These are phyloP conservation scores for Fusarium robinianum DNA, from an alignment of 2,329 filamentous ascomycete genomes.

Conservation along the genomic window DNA sequence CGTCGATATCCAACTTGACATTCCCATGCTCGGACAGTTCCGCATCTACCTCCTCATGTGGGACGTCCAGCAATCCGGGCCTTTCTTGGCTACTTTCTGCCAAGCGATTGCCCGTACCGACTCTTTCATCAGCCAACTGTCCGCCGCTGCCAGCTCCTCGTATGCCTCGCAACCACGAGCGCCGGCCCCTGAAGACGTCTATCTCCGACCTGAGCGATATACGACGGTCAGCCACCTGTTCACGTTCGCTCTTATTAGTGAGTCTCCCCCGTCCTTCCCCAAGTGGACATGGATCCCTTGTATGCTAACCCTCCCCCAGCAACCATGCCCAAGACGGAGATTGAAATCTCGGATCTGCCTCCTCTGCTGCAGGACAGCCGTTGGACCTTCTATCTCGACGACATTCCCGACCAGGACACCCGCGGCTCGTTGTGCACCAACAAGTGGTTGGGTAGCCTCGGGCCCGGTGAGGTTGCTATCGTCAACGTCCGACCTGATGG, in stretches of 20 bases:
- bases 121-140: constrained; percentile 64
- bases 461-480: constrained; percentile 62
- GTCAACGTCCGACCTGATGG: constrained; percentile 74
- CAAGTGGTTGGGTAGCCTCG: constrained; percentile 69
- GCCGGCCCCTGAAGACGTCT: constrained; percentile 65
- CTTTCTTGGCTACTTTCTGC: constrained; percentile 65
- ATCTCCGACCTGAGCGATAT: constrained; percentile 69
- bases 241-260: constrained; percentile 71
- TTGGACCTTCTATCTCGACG: constrained; percentile 75
- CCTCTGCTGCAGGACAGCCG: constrained; percentile 63
- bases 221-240: constrained; percentile 69
- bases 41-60: constrained; percentile 73
- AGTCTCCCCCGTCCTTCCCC: constrained; percentile 37
- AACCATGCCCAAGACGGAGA: constrained; percentile 62
- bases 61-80: constrained; percentile 58
- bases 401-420: constrained; percentile 61
- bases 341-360: constrained; percentile 70
- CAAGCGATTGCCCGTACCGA: constrained; percentile 54
- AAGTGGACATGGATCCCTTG: neutral
- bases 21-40: constrained; percentile 78
- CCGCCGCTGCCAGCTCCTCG: constrained; percentile 61
- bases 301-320: constrained; percentile 44
- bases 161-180: constrained; percentile 64
- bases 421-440: constrained; percentile 60
- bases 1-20: constrained; percentile 76